Percentiles rank a stretch among this genome's conserved stretches.
Conservation (phyloP, 345 rosid species). For the Gossypium sturtianum region DNA sequence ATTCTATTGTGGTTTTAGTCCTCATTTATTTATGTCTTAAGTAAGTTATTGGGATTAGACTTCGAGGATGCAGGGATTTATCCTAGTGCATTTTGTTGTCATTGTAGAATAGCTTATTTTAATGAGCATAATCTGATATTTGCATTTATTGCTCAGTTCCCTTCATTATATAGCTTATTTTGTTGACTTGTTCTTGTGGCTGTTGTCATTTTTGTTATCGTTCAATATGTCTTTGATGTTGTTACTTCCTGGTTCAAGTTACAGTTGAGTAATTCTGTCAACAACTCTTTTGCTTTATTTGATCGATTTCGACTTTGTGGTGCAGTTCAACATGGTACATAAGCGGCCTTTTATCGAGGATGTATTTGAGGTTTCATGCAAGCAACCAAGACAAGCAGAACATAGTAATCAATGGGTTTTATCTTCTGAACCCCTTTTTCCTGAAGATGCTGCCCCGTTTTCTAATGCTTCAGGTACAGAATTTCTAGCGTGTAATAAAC, state of each 20-base stretch:
- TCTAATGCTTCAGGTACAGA: constrained; percentile 29
- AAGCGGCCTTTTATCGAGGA: constrained; percentile 44
- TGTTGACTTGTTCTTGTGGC: too few species aligned
- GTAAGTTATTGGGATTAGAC: too few species aligned
- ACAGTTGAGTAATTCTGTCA: not conserved
- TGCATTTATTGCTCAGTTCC: too few species aligned
- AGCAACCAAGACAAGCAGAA: constrained; percentile 33
- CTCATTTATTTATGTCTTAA: not conserved
- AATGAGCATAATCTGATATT: not conserved
- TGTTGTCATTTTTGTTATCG: not conserved
- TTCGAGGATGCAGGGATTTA: too few species aligned
- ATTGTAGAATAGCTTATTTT: not conserved
- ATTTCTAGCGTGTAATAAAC: not conserved
- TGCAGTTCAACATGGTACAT: constrained; percentile 35
- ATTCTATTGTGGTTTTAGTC: not conserved
- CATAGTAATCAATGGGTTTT: constrained; percentile 19
- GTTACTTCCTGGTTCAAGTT: not conserved
- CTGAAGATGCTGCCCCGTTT: constrained; percentile 5
- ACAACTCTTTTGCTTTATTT: not conserved
- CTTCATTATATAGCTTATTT: too few species aligned
- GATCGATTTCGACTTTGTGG: not conserved
- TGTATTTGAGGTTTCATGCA: constrained; percentile 25
- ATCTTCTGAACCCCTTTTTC: constrained; percentile 18
- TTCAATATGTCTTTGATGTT: not conserved
- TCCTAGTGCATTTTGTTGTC: too few species aligned